These are phyloP conservation scores for Jaltomata sinuosa DNA, from an alignment of 257 asterid species.

Conservation along the genomic window DNA sequence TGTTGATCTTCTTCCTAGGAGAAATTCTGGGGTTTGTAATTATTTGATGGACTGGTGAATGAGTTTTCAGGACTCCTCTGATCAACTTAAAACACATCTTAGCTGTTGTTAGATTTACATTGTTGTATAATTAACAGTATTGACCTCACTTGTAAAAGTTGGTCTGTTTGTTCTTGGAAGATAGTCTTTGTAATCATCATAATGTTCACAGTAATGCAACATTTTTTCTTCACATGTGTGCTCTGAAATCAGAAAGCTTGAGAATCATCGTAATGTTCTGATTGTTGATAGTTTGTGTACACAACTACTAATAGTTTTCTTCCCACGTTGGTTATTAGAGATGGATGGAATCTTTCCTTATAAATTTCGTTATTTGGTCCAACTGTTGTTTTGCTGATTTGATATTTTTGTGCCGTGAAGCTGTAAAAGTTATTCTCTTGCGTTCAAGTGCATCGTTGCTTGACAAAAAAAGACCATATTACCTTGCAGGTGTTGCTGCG, in stretches of 20 bases:
- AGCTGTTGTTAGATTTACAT: not conserved
- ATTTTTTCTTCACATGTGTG: not conserved
- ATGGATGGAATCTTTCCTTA: not conserved
- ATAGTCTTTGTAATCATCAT: not conserved
- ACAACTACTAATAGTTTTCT: not conserved
- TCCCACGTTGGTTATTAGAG: not conserved
- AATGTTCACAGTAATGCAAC: not conserved
- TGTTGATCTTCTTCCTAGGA: not conserved
- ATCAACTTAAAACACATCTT: not conserved
- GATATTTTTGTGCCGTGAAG: not conserved
- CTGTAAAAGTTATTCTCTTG: not conserved
- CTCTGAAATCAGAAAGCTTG: not conserved
- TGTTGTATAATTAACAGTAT: not conserved
- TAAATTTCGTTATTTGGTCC: not conserved
- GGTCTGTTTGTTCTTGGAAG: not conserved
- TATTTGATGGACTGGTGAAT: not conserved
- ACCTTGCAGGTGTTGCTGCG: conserved; percentile 68
- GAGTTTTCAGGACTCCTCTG: not conserved
- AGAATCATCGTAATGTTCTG: not conserved
- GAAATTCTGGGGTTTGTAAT: not conserved
- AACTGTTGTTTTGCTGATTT: too few relatives aligned
- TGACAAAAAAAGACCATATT: not conserved
- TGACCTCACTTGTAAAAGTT: not conserved
- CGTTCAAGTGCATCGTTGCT: not conserved
- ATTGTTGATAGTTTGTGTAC: not conserved